A percentile compares a stretch with the other conserved stretches of the same genome.
Conservation (phyloP, 148 eudicot species). For the Vaccinium corymbosum region DNA sequence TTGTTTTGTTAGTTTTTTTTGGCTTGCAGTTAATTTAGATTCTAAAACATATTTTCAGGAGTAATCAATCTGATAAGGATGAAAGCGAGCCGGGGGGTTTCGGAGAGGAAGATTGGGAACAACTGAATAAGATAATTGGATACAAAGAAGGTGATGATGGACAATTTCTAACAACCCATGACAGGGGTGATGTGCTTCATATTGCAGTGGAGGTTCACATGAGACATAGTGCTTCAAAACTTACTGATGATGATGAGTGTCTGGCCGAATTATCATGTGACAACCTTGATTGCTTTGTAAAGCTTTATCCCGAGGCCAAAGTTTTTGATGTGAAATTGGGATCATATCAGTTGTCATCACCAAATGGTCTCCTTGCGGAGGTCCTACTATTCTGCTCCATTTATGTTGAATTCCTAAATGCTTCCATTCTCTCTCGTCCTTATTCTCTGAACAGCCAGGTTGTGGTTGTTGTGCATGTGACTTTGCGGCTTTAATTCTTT, state of each 20-base stretch:
- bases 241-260: constrained; percentile 52
- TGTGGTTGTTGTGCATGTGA: not conserved
- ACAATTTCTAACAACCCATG: constrained; percentile 33
- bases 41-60: constrained; percentile 42
- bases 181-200: constrained; percentile 51
- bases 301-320: constrained; percentile 76
- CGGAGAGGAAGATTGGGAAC: constrained; percentile 82
- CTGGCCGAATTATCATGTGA: constrained; percentile 92
- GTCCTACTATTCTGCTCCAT: constrained; percentile 31
- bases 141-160: constrained; percentile 73
- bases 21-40: constrained; percentile 11
- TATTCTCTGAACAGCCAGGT: not conserved
- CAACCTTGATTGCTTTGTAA: constrained; percentile 66
- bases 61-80: constrained; percentile 50
- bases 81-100: constrained; percentile 62
- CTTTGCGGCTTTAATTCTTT: not conserved
- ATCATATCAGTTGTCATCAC: constrained; percentile 80
- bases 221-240: constrained; percentile 95
- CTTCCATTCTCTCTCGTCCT: not conserved
- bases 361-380: constrained; percentile 90
- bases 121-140: constrained; percentile 75
- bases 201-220: constrained; percentile 78
- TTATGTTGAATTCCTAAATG: not conserved
- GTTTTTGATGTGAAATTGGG: constrained; percentile 84
- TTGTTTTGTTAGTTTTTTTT: not conserved